Evolutionary conservation across 78 protist genomes (phyloP), one percentile per base, ranked within the genome.

Genomic region (Dictyostelium capitatum): DNA sequence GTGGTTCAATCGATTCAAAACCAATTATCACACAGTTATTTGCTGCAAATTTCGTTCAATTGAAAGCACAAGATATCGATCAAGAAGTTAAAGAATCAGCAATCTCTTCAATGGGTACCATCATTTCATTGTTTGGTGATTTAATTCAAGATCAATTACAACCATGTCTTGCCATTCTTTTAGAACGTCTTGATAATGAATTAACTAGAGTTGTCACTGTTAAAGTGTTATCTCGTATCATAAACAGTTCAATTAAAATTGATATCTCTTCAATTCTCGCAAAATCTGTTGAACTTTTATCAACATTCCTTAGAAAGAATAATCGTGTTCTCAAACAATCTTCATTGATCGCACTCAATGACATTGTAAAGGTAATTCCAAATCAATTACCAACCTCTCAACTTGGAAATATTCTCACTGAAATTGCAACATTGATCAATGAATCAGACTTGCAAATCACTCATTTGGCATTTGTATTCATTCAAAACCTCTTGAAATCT

Each of bases 1-100:
- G 47, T 25, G 23, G 23, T 2, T 3, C 8, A 3, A 28, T 23
- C 8, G 65, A 79, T 47, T 28, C 10, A 41, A 73, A 15, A 20
- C 50, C 79, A 51, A 11, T 70, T 28, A 78, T 85, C 14, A 3
- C 57, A 8, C 47, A 6, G 9, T 28, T 98, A 59, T 98, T 78
- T 84, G 67, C 56, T 17, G 77, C 96, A 5, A 82, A 67, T 20
- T 11, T 67, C 32, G 83, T 20, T 37, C 93, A 98, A 65, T 91
- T 98, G 19, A n/a, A 64, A 48, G 92, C 97, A 19, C 92, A 69
- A n/a, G 99, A 97, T 28, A 90, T 90, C 48, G 99, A 98, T 70
- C 98, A 97, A 82, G 99, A 98, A 67, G 99, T 98, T 74, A 97
- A 97, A 93, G 99, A 98, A 82, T 10, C 83, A 32, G 96, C 98